Conservation (phyloP, 306 rosid species). For the Purshia tridentata region DNA sequence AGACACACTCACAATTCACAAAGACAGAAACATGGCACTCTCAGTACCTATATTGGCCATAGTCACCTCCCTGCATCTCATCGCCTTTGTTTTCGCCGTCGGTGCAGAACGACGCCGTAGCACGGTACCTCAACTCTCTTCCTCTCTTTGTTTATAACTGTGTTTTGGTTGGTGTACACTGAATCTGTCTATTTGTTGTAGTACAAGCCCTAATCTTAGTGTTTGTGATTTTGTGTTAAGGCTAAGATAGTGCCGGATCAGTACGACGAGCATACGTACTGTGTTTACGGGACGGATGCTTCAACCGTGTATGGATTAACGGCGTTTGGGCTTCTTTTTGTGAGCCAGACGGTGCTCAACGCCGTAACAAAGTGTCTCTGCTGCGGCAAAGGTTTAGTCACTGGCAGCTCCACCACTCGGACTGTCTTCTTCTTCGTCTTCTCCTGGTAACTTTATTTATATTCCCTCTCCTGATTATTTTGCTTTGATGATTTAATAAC, state of each 20-base stretch:
- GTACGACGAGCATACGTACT: constrained; percentile 70
- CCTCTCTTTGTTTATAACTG: background rate
- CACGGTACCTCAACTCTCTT: constrained; percentile 31
- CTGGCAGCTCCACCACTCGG: constrained; percentile 58
- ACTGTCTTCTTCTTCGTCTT: constrained; percentile 69
- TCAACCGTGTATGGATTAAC: constrained; percentile 83
- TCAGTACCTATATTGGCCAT: constrained; percentile 55
- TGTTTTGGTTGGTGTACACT: background rate
- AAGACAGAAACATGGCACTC: constrained; percentile 50
- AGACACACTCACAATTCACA: background rate
- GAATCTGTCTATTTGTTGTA: background rate
- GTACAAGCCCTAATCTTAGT: background rate
- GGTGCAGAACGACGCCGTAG: constrained; percentile 96
- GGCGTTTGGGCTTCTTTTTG: constrained; percentile 60
- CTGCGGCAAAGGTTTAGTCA: constrained; percentile 80
- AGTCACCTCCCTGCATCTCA: constrained; percentile 65
- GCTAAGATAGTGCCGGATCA: constrained; percentile 60
- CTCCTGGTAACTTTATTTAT: constrained; percentile 54
- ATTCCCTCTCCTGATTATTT: background rate
- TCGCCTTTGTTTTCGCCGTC: constrained; percentile 80
- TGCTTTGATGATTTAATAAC: background rate
- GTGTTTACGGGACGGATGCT: constrained; percentile 77
- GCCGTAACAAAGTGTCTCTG: constrained; percentile 87
- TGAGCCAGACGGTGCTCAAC: constrained; percentile 65
- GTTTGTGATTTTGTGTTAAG: constrained; percentile 33